phyloP scores from a whole-genome alignment of 495 filamentous ascomycete species.

The Aspergillus olivimuriae region DNA sequence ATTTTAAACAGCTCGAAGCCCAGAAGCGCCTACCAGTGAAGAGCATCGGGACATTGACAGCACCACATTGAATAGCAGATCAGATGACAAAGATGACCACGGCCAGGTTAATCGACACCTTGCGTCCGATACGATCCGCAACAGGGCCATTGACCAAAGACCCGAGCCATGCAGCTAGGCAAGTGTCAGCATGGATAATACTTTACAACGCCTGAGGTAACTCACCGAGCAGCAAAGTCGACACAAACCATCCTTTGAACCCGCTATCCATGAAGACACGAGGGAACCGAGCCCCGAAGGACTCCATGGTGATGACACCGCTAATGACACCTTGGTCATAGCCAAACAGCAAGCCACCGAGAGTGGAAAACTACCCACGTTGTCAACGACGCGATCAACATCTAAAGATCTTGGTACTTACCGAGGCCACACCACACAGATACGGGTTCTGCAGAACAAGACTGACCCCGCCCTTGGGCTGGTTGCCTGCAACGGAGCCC shows the following conservation, averaged over 20 bases:
- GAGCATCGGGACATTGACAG: slow-evolving; percentile 54
- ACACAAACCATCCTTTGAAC: slow-evolving; percentile 70
- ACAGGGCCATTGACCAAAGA: slow-evolving; percentile 70
- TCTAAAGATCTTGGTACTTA: too few relatives aligned
- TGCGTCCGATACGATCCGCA: slow-evolving; percentile 66
- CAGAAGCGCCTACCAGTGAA: slow-evolving; percentile 61
- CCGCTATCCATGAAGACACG: slow-evolving; percentile 55
- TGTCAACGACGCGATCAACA: too few relatives aligned
- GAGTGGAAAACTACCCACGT: slow-evolving; percentile 29
- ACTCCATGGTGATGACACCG: slow-evolving; percentile 40
- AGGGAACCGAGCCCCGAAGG: slow-evolving; percentile 51
- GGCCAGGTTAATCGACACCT: slow-evolving; percentile 67
- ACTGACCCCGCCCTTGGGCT: neutral
- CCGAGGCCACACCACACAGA: neutral
- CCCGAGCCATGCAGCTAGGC: slow-evolving; percentile 71
- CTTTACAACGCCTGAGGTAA: too few relatives aligned
- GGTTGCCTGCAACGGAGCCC: too few relatives aligned
- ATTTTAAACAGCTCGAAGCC: too few relatives aligned
- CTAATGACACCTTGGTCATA: slow-evolving; percentile 36
- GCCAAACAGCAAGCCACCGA: slow-evolving; percentile 55
- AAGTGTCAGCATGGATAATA: slow-evolving; percentile 18
- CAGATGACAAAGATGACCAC: slow-evolving; percentile 69
- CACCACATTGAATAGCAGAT: slow-evolving; percentile 63
- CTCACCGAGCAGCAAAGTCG: slow-evolving; percentile 69
- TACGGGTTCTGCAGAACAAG: neutral